Evolutionary conservation across 139 green algal genomes (phyloP).

Genomic region (Pseudopediastrum boryanum): DNA sequence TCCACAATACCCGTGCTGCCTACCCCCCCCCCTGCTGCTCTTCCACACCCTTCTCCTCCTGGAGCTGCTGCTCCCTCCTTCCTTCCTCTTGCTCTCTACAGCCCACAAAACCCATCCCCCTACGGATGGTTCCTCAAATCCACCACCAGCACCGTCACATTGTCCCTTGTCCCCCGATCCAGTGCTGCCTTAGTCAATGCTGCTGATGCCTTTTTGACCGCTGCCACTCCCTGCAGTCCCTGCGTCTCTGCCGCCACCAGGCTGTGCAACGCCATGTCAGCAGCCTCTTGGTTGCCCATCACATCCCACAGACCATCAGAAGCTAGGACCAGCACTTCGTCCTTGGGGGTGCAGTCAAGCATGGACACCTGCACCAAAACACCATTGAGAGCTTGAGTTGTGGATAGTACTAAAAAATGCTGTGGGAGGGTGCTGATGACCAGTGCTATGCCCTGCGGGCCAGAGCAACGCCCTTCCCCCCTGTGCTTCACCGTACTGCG

Average conservation of each 20-base stretch:
- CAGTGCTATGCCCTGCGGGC: no score
- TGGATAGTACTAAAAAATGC: no score
- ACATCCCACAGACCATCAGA: conserved; percentile 67
- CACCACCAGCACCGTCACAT: conserved; percentile 65
- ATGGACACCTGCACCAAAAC: conserved; percentile 69
- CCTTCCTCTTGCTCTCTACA: no score
- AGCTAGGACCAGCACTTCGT: conserved; percentile 73
- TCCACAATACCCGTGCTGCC: no score
- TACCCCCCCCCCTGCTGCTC: no score
- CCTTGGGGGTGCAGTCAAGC: conserved; percentile 45
- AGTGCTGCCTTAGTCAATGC: conserved; percentile 71
- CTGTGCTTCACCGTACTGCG: no score
- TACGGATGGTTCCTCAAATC: conserved; percentile 40
- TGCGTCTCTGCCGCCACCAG: conserved; percentile 42
- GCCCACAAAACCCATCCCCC: no score
- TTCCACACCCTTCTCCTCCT: no score
- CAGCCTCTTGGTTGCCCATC: conserved; percentile 66
- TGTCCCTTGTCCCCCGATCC: conserved; percentile 60
- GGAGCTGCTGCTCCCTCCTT: no score
- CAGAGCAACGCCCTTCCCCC: no score
- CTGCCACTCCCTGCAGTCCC: conserved; percentile 28
- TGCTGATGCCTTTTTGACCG: conserved; percentile 56
- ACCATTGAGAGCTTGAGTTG: no score
- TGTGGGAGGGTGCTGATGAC: no score
- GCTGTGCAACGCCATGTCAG: conserved; percentile 64